Evolutionary conservation across 495 filamentous ascomycete species (phyloP).

Genomic region (Echria macrotheca): DNA sequence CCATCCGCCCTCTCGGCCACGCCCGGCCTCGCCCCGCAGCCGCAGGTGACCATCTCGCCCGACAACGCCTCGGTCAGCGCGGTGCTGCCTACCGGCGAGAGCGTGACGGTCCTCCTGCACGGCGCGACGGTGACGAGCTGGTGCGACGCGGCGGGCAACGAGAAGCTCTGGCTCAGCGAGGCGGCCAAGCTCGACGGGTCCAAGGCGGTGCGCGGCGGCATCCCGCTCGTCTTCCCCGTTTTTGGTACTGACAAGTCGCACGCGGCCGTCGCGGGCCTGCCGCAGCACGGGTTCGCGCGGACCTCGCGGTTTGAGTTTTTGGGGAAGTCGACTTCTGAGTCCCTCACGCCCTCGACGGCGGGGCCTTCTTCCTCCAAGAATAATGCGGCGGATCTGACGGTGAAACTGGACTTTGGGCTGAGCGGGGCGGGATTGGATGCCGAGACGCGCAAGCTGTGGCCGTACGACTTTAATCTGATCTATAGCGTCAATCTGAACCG

Average conservation of each 20-base stretch:
- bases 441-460: constrained; percentile 62
- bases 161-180: constrained; percentile 85
- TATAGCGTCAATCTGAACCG: constrained; percentile 83
- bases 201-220: constrained; percentile 65
- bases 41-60: constrained; percentile 61
- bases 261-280: constrained; percentile 64
- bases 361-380: too few relatives aligned
- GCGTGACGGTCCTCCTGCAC: constrained; percentile 75
- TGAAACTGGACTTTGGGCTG: constrained; percentile 95
- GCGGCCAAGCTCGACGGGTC: constrained; percentile 59
- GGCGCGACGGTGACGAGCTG: constrained; percentile 92
- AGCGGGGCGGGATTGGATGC: constrained; percentile 58
- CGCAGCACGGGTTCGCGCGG: constrained; percentile 95
- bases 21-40: constrained; percentile 56
- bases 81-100: constrained; percentile 77
- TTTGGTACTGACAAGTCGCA: constrained; percentile 78
- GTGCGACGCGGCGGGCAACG: constrained; percentile 72
- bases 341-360: constrained; percentile 13
- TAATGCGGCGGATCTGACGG: constrained; percentile 50
- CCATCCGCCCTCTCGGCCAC: constrained; percentile 70
- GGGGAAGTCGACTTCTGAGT: constrained; percentile 61
- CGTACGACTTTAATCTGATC: constrained; percentile 79
- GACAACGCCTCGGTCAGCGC: constrained; percentile 64
- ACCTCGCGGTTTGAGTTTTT: constrained; percentile 74
- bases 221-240: constrained; percentile 94